Evolutionary conservation across 2,329 filamentous ascomycete genomes (phyloP), one percentile per base, ranked within the genome.

Genomic region (Hypoxylon sp.): DNA sequence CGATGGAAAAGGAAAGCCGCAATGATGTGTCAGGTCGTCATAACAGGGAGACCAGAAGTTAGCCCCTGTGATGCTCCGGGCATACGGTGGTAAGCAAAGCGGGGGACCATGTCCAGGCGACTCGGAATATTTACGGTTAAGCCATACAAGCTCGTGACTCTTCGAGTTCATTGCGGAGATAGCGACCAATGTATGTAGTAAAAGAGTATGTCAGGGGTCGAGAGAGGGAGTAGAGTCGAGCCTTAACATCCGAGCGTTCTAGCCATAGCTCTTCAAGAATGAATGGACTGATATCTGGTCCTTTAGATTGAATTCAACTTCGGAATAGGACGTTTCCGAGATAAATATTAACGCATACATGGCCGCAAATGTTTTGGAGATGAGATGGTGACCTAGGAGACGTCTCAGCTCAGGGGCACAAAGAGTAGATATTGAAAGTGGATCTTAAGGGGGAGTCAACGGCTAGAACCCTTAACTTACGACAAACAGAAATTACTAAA

Each of bases 21-120:
- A 34, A 50, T 65, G 53, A 53, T 49, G 59, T 60, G 52, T 46
- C 51, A 17, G n/a, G 45, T 49, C 38, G 19, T 51, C 36, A 51
- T 38, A 56, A 9, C 11, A 43, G 46, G 19, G 36, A 32, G 19
- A 6, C 14, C 32, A 50, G 50, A 45, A 43, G 57, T 14, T 14
- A 45, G 48, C 34, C 32, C 52, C 28, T 57, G 50, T 51, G 51
- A 56, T 14, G 63, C 45, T 49, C 45, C 60, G 60, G 64, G 46
- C 66, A 14, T 57, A 63, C 53, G 62, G 62, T 30, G 49, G 45
- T 62, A 23, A 41, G 13, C n/a, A 59, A 51, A 60, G 63, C 52
- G 60, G 67, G 67, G 60, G 28, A 45, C 17, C 17, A 10, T 21
- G 19, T 23, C 53, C 10, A 43, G 45, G 17, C 46, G 13, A 36